Conservation (phyloP, 805 yeast species). For the Spencermartinsiella europaea region DNA sequence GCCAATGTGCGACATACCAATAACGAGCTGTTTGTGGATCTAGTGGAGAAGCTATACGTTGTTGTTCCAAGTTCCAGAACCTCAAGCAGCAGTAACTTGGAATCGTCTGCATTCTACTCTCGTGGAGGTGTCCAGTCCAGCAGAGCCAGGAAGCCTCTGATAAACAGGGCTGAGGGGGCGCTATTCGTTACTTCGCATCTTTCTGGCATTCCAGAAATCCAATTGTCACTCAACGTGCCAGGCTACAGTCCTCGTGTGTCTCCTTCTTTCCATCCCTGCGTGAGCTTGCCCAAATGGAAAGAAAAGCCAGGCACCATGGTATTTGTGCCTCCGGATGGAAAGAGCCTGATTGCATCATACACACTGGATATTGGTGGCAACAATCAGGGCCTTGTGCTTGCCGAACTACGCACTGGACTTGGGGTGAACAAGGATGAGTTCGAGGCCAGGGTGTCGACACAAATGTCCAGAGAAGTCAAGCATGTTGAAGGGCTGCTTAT, state of each 20-base stretch:
- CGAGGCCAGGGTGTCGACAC: constrained; percentile 51
- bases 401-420: constrained; percentile 49
- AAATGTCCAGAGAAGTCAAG: constrained; percentile 41
- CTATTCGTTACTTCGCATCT: constrained; percentile 60
- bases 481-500: constrained; percentile 45
- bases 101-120: constrained; percentile 28
- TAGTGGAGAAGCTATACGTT: constrained; percentile 60
- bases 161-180: constrained; percentile 49
- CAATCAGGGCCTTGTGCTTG: constrained; percentile 47
- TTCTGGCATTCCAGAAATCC: constrained; percentile 73
- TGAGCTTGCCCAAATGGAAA: constrained; percentile 51
- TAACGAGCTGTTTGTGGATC: constrained; percentile 83
- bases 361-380: constrained; percentile 41
- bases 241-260: constrained; percentile 21
- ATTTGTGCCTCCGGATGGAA: constrained; percentile 89
- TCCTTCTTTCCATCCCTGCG: constrained; percentile 69
- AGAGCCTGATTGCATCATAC: constrained; percentile 57
- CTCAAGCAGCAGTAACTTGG: constrained; percentile 1
- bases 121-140: constrained; percentile 7
- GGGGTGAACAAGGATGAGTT: constrained; percentile 55
- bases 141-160: constrained; percentile 23
- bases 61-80: constrained; percentile 38
- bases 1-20: constrained; percentile 63
- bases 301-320: constrained; percentile 44
- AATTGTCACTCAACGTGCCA: constrained; percentile 43